Percentiles rank a stretch among this genome's conserved stretches.
phyloP scores from a whole-genome alignment of 2,329 filamentous ascomycete species.

The Coccinonectria pachysandricola region DNA sequence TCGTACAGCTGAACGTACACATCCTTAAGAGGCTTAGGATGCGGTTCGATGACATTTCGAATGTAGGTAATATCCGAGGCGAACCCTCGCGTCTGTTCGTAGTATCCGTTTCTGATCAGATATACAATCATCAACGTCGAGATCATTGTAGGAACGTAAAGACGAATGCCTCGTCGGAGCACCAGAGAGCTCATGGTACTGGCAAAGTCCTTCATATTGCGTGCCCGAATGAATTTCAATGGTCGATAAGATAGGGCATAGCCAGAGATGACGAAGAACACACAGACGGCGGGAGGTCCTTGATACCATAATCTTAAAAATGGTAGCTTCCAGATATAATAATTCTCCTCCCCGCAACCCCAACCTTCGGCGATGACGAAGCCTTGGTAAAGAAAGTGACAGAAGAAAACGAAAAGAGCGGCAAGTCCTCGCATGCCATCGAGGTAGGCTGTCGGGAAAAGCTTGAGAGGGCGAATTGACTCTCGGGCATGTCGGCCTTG shows the following conservation, averaged over 20 bases:
- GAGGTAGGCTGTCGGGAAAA: constrained; percentile 46
- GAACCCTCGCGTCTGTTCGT: constrained; percentile 38
- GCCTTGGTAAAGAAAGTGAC: constrained; percentile 44
- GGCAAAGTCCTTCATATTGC: constrained; percentile 29
- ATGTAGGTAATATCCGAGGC: constrained; percentile 32
- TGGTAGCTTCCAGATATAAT: constrained; percentile 40
- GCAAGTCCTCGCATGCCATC: constrained; percentile 48
- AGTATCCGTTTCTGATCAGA: constrained; percentile 35
- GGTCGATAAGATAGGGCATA: constrained; percentile 48
- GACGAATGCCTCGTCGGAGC: constrained; percentile 40
- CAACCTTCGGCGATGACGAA: constrained; percentile 42
- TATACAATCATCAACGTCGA: constrained; percentile 38
- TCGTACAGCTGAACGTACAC: constrained; percentile 31
- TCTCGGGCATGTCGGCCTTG: constrained; percentile 33
- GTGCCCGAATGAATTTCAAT: constrained; percentile 33
- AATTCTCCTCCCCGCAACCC: constrained; percentile 34
- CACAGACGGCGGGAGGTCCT: constrained; percentile 45
- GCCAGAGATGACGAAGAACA: constrained; percentile 54
- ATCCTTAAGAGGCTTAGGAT: constrained; percentile 30
- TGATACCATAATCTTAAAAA: constrained; percentile 44
- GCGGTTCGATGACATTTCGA: constrained; percentile 39
- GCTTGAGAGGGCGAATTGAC: constrained; percentile 28
- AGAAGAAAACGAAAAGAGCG: constrained; percentile 46
- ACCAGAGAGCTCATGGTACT: constrained; percentile 38
- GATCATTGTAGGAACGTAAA: constrained; percentile 40